Evolutionary conservation across 2,329 filamentous ascomycete species (phyloP), one percentile per base, ranked within the genome.

Genomic region (Nigrograna mackinnonii): DNA sequence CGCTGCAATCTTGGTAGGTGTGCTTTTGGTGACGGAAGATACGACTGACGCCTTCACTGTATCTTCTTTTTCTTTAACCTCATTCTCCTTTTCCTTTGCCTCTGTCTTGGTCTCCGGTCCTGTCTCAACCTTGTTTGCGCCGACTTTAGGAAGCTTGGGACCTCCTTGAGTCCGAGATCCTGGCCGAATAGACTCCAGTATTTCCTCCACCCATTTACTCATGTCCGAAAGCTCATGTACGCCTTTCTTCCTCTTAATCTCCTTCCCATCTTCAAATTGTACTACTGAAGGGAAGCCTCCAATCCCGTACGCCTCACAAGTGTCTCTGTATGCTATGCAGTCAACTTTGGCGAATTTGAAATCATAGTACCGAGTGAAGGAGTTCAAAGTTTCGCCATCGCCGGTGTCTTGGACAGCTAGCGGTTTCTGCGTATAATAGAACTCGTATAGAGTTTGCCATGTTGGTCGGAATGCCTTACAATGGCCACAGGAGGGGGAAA

Each of bases 371-470:
- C 85, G 78, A 22, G 85, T 84, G 62, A 96, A 96, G 4, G 80
- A 79, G 60, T 85, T 85, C 31, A 83, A 65, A 1, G 77, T 73
- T 57, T 72, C 75, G 57, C 66, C 71, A 20, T 68, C 62, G 33
- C 72, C 74, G 7, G 73, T 69, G 17, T 78, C 69, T 36, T 76
- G 70, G 38, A 75, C 69, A 47, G 76, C 70, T 37, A 85, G 73
- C 13, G 87, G 86, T 58, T 90, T 85, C 26, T 89, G 94, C 26
- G 91, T 96, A 73, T 89, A 84, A 74, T 96, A 99, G 70, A 85
- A 96, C 73, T 99, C 94, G 77, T 97, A 96, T 12, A 92, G 70
- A 4, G 91, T 96, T 71, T 97, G 91, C 77, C 84, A 96, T 37
- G 83, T 85, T 6, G 94, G 94, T 39, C 89, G 90, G 60, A 90